Percentiles rank a stretch among this genome's conserved stretches.
phyloP scores from a whole-genome alignment of 2,329 filamentous ascomycete species.

The Mycosphaerella arachidis region DNA sequence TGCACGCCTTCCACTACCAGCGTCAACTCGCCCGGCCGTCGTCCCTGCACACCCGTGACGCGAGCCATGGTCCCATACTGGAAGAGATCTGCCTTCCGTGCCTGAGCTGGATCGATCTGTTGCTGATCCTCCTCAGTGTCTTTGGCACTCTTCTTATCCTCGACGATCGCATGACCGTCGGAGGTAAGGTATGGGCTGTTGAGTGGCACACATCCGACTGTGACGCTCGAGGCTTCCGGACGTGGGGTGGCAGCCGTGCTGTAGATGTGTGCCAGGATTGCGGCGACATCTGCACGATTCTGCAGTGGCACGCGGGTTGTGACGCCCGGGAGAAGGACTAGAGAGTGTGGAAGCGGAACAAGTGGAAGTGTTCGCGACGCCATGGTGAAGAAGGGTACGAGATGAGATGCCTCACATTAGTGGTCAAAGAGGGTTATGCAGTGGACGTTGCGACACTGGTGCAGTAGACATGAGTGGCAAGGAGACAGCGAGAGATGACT shows the following conservation, averaged over 20 bases:
- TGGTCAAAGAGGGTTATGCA: neutral
- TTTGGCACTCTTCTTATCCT: slow-evolving; percentile 47
- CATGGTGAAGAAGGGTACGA: neutral
- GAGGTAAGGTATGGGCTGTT: slow-evolving; percentile 68
- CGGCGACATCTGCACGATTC: slow-evolving; percentile 79
- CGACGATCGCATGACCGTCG: slow-evolving; percentile 71
- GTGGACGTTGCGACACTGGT: neutral
- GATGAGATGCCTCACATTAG: neutral
- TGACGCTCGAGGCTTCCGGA: slow-evolving; percentile 62
- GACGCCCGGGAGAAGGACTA: slow-evolving; percentile 79
- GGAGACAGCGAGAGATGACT: neutral
- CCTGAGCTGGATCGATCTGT: slow-evolving; percentile 48
- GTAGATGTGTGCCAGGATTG: slow-evolving; percentile 80
- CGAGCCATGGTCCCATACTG: slow-evolving; percentile 68
- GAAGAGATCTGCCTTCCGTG: slow-evolving; percentile 62
- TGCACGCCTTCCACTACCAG: slow-evolving; percentile 81
- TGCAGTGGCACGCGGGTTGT: slow-evolving; percentile 79
- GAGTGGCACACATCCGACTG: slow-evolving; percentile 83
- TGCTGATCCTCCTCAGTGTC: slow-evolving; percentile 44
- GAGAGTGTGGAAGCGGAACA: slow-evolving; percentile 74
- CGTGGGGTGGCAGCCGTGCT: slow-evolving; percentile 65
- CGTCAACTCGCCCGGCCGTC: slow-evolving; percentile 59
- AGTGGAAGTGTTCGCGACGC: slow-evolving; percentile 55
- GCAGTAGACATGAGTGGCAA: neutral
- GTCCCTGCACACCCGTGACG: slow-evolving; percentile 47